phyloP scores from a whole-genome alignment of 1,139 yeast species.

The Pichia cactophila region DNA sequence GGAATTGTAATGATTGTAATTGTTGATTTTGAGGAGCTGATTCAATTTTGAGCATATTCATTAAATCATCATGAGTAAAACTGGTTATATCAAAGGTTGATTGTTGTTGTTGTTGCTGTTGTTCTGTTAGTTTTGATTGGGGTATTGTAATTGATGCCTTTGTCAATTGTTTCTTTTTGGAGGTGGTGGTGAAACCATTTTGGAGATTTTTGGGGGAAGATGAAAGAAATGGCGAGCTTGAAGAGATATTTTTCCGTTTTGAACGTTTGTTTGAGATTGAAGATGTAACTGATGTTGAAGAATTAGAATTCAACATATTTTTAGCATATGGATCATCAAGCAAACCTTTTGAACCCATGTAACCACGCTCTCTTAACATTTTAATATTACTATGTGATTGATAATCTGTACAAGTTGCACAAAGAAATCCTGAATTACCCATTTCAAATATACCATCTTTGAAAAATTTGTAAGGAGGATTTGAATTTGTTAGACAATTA shows the following conservation, averaged over 20 bases:
- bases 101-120: background rate
- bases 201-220: constrained; percentile 12
- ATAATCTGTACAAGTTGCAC: constrained; percentile 23
- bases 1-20: background rate
- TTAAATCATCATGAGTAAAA: constrained; percentile 4
- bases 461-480: constrained; percentile 28
- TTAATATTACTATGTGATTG: constrained; percentile 19
- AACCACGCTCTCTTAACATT: constrained; percentile 25
- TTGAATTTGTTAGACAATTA: constrained; percentile 25
- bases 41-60: constrained; percentile 8
- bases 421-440: constrained; percentile 29
- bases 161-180: constrained; percentile 3
- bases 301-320: background rate
- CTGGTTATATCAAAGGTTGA: constrained; percentile 1
- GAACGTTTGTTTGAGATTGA: background rate
- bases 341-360: constrained; percentile 26
- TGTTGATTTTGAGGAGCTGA: background rate
- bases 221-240: constrained; percentile 10
- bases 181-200: constrained; percentile 2
- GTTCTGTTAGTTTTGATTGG: background rate
- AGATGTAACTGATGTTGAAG: background rate
- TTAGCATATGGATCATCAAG: constrained; percentile 26
- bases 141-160: background rate
- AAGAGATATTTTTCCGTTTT: constrained; percentile 9
- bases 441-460: constrained; percentile 27